Percentiles rank a stretch among this genome's conserved stretches.
Conservation (phyloP, 352 stramenopile genomes). For the Pythium aquatile region DNA sequence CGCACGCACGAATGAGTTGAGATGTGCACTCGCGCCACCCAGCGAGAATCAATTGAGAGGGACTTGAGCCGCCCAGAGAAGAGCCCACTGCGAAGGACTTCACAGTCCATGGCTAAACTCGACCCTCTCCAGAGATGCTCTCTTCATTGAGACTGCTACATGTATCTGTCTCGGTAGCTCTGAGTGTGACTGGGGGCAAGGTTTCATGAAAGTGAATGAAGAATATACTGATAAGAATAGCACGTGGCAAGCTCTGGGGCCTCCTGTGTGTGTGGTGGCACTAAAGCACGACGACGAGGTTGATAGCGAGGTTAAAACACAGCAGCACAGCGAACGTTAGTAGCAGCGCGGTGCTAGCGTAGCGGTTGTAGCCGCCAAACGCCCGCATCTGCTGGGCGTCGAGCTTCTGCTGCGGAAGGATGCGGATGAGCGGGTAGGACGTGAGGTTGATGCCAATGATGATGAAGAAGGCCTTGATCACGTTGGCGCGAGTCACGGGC, state of each 20-base stretch:
- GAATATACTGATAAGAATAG: constrained; percentile 7
- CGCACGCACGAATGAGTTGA: not conserved
- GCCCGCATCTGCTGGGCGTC: constrained; percentile 37
- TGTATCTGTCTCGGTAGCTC: too few species aligned
- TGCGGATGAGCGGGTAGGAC: constrained; percentile 1
- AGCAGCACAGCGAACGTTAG: constrained; percentile 29
- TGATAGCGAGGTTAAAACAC: constrained; percentile 5
- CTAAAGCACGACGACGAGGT: constrained; percentile 6
- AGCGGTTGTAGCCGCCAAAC: constrained; percentile 44
- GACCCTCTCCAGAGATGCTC: too few species aligned
- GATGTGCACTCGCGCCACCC: not conserved
- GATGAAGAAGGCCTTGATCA: constrained; percentile 14
- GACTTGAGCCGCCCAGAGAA: not conserved
- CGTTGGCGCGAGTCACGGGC: not conserved
- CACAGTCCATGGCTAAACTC: constrained; percentile 8
- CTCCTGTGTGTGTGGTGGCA: not conserved
- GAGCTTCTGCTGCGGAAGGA: constrained; percentile 40
- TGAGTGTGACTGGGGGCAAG: too few species aligned
- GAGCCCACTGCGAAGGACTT: too few species aligned
- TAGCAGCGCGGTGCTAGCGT: constrained; percentile 30
- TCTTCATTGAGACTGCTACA: too few species aligned
- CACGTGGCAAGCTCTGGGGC: too few species aligned
- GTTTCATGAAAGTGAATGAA: too few species aligned
- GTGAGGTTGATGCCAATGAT: constrained; percentile 16
- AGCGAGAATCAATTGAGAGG: not conserved